phyloP scores from a whole-genome alignment of 2,329 filamentous ascomycete genomes.

The Colletotrichum somersetense region DNA sequence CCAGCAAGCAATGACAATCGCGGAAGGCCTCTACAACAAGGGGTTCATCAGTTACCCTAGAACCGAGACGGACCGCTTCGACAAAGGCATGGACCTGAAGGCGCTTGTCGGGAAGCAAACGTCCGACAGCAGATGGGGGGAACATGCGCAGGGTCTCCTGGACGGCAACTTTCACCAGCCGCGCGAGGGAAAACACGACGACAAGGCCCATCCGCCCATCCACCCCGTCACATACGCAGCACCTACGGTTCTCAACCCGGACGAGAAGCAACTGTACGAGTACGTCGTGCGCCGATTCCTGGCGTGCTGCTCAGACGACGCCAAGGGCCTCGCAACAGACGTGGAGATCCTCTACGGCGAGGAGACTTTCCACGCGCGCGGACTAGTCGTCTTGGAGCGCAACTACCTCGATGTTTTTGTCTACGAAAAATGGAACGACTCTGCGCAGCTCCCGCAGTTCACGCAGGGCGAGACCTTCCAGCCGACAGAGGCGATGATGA shows the following conservation, averaged over 20 bases:
- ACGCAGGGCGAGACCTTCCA: constrained; percentile 84
- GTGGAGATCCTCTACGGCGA: constrained; percentile 87
- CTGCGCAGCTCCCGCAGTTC: constrained; percentile 84
- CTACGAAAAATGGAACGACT: constrained; percentile 97
- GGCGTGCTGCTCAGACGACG: constrained; percentile 95
- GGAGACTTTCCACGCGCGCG: constrained; percentile 85
- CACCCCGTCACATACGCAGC: constrained; percentile 91
- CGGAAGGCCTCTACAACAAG: constrained; percentile 90
- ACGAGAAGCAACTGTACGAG: constrained; percentile 87
- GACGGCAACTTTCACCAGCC: constrained; percentile 85
- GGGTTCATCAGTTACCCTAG: constrained; percentile 98
- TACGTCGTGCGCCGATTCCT: constrained; percentile 93
- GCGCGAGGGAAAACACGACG: constrained; percentile 87
- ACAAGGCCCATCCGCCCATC: constrained; percentile 97
- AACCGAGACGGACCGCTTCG: constrained; percentile 97
- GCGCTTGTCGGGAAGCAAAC: constrained; percentile 86
- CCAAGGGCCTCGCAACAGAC: constrained; percentile 86
- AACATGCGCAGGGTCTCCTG: constrained; percentile 80
- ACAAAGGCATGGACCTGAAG: constrained; percentile 86
- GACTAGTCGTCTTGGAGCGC: constrained; percentile 84
- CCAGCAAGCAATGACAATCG: constrained; percentile 88
- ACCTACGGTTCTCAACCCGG: constrained; percentile 70
- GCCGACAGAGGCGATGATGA: constrained; percentile 89
- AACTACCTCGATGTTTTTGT: constrained; percentile 97
- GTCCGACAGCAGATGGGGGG: constrained; percentile 81